Conservation (phyloP, 108 stramenopile genomes). For the Nitzschia sp. region DNA sequence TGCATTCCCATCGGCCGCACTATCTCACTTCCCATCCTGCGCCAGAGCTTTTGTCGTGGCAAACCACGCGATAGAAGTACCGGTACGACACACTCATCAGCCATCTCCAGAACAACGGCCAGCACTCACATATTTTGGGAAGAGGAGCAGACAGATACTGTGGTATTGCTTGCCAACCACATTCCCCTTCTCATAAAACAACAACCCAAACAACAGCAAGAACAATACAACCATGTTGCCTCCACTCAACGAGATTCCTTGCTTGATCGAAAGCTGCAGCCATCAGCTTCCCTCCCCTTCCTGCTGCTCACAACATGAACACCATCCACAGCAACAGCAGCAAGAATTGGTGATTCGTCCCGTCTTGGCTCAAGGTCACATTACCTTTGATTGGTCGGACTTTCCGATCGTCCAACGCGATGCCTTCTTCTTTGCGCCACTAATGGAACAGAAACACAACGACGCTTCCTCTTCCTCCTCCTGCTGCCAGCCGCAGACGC, state of each 20-base stretch:
- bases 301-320: too few species aligned
- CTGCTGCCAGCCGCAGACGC: neutral
- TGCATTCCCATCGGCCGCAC: too few species aligned
- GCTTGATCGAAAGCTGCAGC: neutral
- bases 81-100: too few species aligned
- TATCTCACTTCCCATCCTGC: too few species aligned
- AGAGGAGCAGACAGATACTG: too few species aligned
- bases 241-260: neutral
- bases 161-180: neutral
- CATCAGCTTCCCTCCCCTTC: too few species aligned
- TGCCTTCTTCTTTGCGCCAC: neutral
- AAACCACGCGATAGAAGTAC: too few species aligned
- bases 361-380: neutral
- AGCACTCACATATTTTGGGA: too few species aligned
- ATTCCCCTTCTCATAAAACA: neutral
- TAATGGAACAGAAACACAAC: neutral
- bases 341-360: conserved; percentile 2
- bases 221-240: neutral
- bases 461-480: neutral
- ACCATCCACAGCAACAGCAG: conserved; percentile 4
- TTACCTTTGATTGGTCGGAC: conserved; percentile 26
- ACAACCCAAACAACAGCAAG: neutral
- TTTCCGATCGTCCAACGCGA: conserved; percentile 23
- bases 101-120: too few species aligned
- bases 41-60: too few species aligned